Evolutionary conservation across 176 grass and related monocot genomes (phyloP).

Genomic region (Luzula sylvatica): DNA sequence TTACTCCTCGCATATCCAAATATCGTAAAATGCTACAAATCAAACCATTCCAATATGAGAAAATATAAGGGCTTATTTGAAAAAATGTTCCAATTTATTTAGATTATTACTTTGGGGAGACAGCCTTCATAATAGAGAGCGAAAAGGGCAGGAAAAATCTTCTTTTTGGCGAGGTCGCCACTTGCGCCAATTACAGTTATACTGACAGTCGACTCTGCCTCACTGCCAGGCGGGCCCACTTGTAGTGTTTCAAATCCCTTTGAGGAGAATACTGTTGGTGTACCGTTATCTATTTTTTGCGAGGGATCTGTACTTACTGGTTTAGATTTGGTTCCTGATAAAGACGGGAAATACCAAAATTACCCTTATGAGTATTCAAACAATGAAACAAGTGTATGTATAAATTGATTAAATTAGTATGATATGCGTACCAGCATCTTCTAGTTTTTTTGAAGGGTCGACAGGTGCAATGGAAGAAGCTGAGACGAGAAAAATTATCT

Average conservation of each 20-base stretch:
- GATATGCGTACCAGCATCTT: conserved; percentile 14
- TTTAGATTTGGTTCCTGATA: conserved; percentile 10
- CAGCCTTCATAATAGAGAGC: conserved; percentile 95
- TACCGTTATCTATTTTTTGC: conserved; percentile 37
- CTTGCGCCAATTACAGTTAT: conserved; percentile 90
- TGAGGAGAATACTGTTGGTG: conserved; percentile 20
- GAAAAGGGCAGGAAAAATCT: conserved; percentile 97
- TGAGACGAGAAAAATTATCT: not conserved
- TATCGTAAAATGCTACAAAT: conserved; percentile 91
- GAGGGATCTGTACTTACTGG: conserved; percentile 11
- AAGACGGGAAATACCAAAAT: not conserved
- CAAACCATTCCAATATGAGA: no score
- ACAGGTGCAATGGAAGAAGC: conserved; percentile 12
- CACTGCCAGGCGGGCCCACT: not conserved
- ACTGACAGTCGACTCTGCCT: conserved; percentile 52
- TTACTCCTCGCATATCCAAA: conserved; percentile 97
- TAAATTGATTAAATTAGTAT: no score
- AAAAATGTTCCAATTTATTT: no score
- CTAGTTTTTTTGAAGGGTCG: conserved; percentile 15
- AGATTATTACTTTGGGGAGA: conserved; percentile 50
- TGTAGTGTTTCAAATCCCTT: conserved; percentile 42
- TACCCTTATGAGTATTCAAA: not conserved
- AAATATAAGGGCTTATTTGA: not conserved
- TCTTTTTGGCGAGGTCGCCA: conserved; percentile 97
- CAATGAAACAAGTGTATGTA: no score